phyloP scores from a whole-genome alignment of 2,329 filamentous ascomycete species.

The Aspergillus pseudoglaucus region DNA sequence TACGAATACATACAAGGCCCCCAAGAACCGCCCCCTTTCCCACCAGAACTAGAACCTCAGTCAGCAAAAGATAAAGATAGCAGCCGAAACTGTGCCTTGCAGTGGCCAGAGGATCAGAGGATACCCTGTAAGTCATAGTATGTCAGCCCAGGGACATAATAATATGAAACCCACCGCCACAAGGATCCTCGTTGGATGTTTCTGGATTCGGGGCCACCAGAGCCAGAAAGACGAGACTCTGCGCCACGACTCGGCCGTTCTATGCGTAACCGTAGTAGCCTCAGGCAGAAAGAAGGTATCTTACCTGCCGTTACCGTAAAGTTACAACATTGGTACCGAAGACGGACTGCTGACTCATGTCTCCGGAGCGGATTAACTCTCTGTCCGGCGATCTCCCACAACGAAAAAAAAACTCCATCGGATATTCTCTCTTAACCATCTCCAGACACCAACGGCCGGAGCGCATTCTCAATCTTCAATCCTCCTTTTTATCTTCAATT shows the following conservation, averaged over 20 bases:
- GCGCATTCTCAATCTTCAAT: slow-evolving; percentile 21
- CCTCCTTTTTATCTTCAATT: slow-evolving; percentile 3
- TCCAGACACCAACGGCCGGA: slow-evolving; percentile 25
- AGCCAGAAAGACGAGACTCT: background rate
- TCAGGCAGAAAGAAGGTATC: background rate
- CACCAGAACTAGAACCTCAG: background rate
- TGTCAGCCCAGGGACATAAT: no score
- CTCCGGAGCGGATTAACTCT: background rate
- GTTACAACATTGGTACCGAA: background rate
- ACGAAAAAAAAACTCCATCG: slow-evolving; percentile 3
- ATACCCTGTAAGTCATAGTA: background rate
- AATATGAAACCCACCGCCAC: no score
- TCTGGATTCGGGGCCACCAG: background rate
- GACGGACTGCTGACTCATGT: background rate
- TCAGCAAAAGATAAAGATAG: background rate
- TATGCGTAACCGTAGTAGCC: background rate
- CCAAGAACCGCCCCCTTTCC: background rate
- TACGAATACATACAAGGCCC: background rate
- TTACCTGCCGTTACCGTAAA: background rate
- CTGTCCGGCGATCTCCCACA: background rate
- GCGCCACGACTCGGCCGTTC: background rate
- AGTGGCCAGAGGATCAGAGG: background rate
- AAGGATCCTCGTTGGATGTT: no score
- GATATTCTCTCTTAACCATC: slow-evolving; percentile 3
- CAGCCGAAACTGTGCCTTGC: background rate